Conservation (phyloP, 106 monocot species). For the Dendrobium nobile region DNA sequence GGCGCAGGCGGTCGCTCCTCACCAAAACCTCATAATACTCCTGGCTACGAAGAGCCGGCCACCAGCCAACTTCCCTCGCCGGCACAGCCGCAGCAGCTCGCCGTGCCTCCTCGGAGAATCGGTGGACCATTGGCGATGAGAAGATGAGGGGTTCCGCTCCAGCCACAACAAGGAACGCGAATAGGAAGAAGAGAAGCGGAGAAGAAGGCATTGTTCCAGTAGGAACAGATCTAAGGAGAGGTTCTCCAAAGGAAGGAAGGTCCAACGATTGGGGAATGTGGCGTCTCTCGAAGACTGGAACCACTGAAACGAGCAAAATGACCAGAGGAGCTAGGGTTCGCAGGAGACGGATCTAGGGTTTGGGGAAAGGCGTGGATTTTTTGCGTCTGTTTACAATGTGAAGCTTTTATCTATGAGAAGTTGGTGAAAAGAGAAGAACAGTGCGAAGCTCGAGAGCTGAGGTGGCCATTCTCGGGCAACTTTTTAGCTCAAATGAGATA, state of each 20-base stretch:
- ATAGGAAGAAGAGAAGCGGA: background rate
- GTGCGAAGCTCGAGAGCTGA: background rate
- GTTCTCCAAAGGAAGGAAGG: background rate
- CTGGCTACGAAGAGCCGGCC: slow-evolving; percentile 39
- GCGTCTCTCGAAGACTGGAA: background rate
- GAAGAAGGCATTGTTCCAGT: background rate
- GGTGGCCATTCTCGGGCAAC: no score
- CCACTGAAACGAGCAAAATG: background rate
- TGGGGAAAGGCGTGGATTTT: background rate
- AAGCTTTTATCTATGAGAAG: background rate
- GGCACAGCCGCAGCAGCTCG: slow-evolving; percentile 6
- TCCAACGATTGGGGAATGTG: background rate
- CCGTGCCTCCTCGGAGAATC: slow-evolving; percentile 76
- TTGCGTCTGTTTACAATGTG: background rate
- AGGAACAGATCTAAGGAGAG: slow-evolving; percentile 1
- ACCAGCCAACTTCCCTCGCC: background rate
- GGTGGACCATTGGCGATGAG: slow-evolving; percentile 67
- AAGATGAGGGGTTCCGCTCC: slow-evolving; percentile 31
- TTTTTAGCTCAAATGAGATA: no score
- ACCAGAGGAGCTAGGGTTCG: background rate
- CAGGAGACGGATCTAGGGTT: background rate
- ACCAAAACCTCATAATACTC: slow-evolving; percentile 58
- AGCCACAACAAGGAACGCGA: slow-evolving; percentile 5
- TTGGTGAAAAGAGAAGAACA: background rate
- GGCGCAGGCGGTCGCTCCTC: slow-evolving; percentile 49